These are phyloP conservation scores for Cladosporium cucumerinum DNA, from an alignment of 2,329 filamentous ascomycete genomes.

Conservation along the genomic window DNA sequence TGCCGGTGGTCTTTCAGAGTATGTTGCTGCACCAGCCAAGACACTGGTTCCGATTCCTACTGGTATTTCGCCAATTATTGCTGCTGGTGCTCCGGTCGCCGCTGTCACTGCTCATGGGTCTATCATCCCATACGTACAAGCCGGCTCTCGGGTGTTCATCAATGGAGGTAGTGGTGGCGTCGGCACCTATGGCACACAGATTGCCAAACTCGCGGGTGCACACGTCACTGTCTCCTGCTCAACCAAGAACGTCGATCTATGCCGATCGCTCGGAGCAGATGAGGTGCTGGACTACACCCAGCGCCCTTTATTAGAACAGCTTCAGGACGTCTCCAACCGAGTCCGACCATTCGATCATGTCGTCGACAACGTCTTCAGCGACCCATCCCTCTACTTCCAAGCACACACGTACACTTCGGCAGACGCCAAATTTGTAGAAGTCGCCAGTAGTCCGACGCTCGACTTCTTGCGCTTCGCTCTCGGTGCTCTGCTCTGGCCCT, in stretches of 20 bases:
- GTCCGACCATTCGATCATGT: constrained; percentile 52
- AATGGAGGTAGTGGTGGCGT: constrained; percentile 64
- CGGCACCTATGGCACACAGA: constrained; percentile 59
- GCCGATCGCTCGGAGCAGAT: constrained; percentile 58
- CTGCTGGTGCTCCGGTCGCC: constrained; percentile 34
- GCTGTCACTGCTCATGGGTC: constrained; percentile 41
- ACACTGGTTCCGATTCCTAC: constrained; percentile 42
- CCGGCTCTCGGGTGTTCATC: constrained; percentile 56
- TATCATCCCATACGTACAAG: constrained; percentile 37
- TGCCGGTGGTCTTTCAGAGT: constrained; percentile 39
- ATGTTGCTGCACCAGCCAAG: constrained; percentile 36
- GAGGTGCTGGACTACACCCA: constrained; percentile 60
- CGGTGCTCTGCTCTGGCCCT: constrained; percentile 41
- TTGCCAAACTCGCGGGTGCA: constrained; percentile 60
- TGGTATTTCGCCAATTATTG: constrained; percentile 39
- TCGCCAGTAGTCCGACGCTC: constrained; percentile 23
- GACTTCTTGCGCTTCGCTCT: constrained; percentile 20
- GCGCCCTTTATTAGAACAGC: constrained; percentile 45
- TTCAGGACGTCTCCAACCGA: constrained; percentile 50
- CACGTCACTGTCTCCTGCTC: constrained; percentile 61
- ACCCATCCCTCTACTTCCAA: constrained; percentile 51
- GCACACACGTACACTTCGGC: constrained; percentile 51
- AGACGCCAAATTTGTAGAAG: constrained; percentile 45
- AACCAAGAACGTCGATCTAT: constrained; percentile 54
- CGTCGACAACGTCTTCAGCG: constrained; percentile 58